These are phyloP conservation scores for Lineolata rhizophorae DNA, from an alignment of 495 filamentous ascomycete species.

Conservation along the genomic window DNA sequence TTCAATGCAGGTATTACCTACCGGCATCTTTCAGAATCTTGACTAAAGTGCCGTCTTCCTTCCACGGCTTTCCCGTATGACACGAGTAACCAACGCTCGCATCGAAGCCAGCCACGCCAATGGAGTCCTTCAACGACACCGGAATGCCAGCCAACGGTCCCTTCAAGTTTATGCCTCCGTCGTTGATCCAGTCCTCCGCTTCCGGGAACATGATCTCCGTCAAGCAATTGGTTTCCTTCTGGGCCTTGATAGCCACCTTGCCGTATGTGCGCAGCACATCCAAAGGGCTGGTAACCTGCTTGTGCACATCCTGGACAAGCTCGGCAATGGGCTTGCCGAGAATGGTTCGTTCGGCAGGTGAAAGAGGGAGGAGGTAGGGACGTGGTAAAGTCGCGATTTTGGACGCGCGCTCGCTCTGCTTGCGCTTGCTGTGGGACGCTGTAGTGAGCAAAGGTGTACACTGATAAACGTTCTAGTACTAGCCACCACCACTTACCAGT, in stretches of 20 bases:
- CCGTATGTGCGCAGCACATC: constrained; percentile 77
- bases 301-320: constrained; percentile 59
- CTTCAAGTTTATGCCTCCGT: constrained; percentile 45
- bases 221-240: constrained; percentile 72
- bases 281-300: constrained; percentile 35
- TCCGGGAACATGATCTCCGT: constrained; percentile 72
- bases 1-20: constrained; percentile 10
- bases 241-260: constrained; percentile 68
- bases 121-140: constrained; percentile 70
- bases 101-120: constrained; percentile 74
- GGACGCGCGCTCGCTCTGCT: constrained; percentile 49
- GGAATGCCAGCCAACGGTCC: constrained; percentile 84
- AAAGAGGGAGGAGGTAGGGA: constrained; percentile 42
- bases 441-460: neutral
- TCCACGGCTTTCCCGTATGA: constrained; percentile 40
- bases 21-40: constrained; percentile 71
- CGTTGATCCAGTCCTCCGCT: constrained; percentile 53
- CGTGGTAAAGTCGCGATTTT: constrained; percentile 44
- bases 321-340: constrained; percentile 54
- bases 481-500: constrained; percentile 27
- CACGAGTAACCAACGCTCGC: constrained; percentile 62
- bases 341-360: constrained; percentile 34
- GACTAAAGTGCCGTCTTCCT: constrained; percentile 52
- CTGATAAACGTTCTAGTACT: neutral
- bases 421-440: constrained; percentile 36